Evolutionary conservation across 768 basidiomycete species (phyloP).

Genomic region (Roridomyces roridus): DNA sequence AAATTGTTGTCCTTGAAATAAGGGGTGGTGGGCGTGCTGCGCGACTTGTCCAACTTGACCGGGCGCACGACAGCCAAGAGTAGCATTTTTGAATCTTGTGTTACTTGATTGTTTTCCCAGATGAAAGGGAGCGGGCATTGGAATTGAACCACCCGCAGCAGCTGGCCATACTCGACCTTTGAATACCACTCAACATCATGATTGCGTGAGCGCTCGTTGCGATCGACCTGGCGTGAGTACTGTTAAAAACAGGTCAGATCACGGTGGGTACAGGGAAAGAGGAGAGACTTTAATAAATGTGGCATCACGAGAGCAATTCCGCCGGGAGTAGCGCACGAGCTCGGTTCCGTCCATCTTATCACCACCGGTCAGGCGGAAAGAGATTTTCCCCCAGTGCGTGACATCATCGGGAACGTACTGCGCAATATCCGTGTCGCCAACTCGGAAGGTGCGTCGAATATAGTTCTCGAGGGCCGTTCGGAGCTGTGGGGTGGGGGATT

Average conservation of each 20-base stretch:
- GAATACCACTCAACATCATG: background rate
- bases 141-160: background rate
- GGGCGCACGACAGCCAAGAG: constrained; percentile 5
- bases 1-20: background rate
- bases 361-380: background rate
- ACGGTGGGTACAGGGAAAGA: background rate
- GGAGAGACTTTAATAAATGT: background rate
- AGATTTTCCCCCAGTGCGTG: constrained; percentile 1
- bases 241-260: background rate
- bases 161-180: background rate
- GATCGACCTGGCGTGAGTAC: constrained; percentile 3
- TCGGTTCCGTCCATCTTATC: background rate
- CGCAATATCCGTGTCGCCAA: background rate
- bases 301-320: background rate
- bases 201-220: background rate
- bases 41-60: background rate
- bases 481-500: background rate
- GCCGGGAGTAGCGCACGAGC: background rate
- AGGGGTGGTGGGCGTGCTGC: background rate
- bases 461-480: background rate
- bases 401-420: background rate
- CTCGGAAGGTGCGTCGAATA: background rate
- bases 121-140: background rate
- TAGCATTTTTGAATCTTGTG: background rate
- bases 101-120: background rate